These are phyloP conservation scores for Podospora conica DNA, from an alignment of 495 filamentous ascomycete species.

Conservation along the genomic window DNA sequence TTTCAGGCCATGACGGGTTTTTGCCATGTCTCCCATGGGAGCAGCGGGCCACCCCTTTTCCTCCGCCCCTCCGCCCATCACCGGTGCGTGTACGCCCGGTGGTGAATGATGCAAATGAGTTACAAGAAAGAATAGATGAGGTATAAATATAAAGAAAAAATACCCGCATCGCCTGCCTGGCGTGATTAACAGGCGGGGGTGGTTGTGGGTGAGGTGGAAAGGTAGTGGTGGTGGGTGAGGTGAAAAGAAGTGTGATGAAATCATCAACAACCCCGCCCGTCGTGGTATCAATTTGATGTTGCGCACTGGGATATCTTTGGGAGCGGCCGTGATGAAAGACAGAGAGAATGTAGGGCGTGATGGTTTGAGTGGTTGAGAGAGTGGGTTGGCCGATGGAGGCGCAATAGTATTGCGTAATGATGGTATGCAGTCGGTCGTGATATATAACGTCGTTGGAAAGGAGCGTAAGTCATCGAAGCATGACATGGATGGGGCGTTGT, in stretches of 20 bases:
- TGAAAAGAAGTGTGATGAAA: not conserved
- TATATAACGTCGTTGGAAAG: conserved; percentile 4
- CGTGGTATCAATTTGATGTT: not conserved
- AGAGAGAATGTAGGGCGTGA: not conserved
- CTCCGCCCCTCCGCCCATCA: not conserved
- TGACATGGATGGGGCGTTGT: conserved; percentile 1
- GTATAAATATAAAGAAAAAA: not conserved
- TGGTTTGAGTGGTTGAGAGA: not conserved
- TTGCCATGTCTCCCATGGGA: not conserved
- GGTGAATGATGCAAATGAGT: not conserved
- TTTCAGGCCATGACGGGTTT: not conserved
- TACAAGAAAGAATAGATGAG: not conserved
- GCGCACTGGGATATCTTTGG: not conserved
- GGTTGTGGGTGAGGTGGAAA: not conserved
- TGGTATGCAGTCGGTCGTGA: conserved; percentile 8
- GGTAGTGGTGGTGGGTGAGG: not conserved
- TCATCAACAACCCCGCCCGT: not conserved
- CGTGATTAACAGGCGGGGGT: not conserved
- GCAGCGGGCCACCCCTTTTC: not conserved
- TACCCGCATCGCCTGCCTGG: not conserved
- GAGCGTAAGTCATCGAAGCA: conserved; percentile 10
- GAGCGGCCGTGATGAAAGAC: not conserved
- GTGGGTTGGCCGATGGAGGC: not conserved
- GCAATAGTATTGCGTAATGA: conserved; percentile 5
- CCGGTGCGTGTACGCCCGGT: not conserved